A percentile compares a stretch with the other conserved stretches of the same genome.
phyloP scores from a whole-genome alignment of 345 rosid species.

The Eucalyptus coolabah region DNA sequence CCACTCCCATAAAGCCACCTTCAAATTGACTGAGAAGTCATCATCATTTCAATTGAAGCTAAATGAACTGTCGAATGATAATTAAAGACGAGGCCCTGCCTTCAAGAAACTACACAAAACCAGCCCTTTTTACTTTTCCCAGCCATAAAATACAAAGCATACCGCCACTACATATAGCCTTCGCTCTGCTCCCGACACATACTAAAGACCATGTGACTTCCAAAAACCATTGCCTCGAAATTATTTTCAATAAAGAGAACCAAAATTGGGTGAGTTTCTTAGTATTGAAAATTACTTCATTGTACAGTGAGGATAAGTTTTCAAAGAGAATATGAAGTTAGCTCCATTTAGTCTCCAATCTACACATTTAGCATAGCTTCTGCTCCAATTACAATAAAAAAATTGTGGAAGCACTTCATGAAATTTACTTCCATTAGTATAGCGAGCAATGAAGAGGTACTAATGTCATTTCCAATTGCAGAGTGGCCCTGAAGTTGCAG shows the following conservation, averaged over 20 bases:
- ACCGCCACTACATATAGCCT: background rate
- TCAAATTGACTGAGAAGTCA: background rate
- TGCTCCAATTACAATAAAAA: background rate
- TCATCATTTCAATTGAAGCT: background rate
- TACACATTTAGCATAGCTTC: background rate
- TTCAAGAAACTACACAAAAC: background rate
- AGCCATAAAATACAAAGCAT: background rate
- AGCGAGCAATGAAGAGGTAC: background rate
- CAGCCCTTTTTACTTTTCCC: background rate
- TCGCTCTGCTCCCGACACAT: background rate
- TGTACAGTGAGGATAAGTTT: background rate
- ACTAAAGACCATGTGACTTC: background rate
- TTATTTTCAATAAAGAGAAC: background rate
- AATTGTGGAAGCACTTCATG: background rate
- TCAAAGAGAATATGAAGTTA: background rate
- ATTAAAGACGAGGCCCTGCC: background rate
- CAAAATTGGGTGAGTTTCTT: background rate
- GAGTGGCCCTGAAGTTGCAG: background rate
- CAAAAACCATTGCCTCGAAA: background rate
- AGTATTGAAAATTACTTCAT: background rate
- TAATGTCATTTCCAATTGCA: background rate
- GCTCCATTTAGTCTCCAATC: background rate
- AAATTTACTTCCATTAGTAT: background rate
- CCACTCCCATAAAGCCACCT: background rate
- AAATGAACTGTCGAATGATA: background rate